A percentile compares a stretch with the other conserved stretches of the same genome.
Evolutionary conservation across 2,329 filamentous ascomycete genomes (phyloP).

Genomic region (Ceratocystis harringtonii): DNA sequence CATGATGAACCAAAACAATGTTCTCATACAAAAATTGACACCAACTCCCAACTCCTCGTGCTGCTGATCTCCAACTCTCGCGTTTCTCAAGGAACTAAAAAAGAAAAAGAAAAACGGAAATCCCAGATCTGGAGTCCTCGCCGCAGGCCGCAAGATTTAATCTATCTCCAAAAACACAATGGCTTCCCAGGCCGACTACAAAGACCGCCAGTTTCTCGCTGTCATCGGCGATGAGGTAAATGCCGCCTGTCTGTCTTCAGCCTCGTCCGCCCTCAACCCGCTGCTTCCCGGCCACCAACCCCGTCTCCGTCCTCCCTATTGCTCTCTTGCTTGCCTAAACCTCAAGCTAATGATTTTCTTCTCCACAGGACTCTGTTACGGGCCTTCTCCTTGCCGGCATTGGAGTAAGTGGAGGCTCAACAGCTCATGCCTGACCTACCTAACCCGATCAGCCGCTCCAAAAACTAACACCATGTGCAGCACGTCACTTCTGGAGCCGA

Average conservation of each 20-base stretch:
- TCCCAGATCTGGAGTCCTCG: too few relatives aligned
- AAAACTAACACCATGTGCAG: slow-evolving; percentile 30
- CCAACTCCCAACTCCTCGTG: not conserved
- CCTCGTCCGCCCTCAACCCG: not conserved
- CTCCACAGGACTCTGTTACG: slow-evolving; percentile 77
- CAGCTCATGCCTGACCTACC: too few relatives aligned
- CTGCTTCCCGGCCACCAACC: not conserved
- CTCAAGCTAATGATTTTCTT: slow-evolving; percentile 19
- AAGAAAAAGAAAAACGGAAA: not conserved
- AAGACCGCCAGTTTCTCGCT: slow-evolving; percentile 88
- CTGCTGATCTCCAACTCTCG: not conserved
- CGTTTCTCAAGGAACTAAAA: not conserved
- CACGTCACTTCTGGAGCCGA: slow-evolving; percentile 83
- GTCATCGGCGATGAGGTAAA: slow-evolving; percentile 91
- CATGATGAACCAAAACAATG: not conserved
- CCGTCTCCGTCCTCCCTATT: not conserved
- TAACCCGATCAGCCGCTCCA: not conserved
- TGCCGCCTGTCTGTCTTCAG: not conserved
- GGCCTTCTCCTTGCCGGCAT: slow-evolving; percentile 90
- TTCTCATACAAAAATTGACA: not conserved
- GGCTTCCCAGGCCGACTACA: slow-evolving; percentile 44
- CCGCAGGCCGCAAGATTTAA: not conserved
- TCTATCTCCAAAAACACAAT: slow-evolving; percentile 24
- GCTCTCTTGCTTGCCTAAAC: too few relatives aligned
- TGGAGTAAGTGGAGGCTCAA: slow-evolving; percentile 44